Conservation (phyloP, 1,284 basidiomycete genomes). For the Heterobasidion parviporum region DNA sequence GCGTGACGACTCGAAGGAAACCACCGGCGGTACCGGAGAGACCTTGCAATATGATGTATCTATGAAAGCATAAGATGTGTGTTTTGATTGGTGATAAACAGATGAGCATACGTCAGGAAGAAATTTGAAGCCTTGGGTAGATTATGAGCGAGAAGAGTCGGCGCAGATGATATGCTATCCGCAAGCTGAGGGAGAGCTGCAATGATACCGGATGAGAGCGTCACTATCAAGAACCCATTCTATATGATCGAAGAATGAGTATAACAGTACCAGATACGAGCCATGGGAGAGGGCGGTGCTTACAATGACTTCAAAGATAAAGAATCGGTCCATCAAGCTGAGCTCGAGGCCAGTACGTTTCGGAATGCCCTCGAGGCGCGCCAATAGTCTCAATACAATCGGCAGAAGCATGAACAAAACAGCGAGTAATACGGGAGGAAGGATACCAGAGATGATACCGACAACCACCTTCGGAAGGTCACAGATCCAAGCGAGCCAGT, state of each 20-base stretch:
- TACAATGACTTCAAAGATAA: conserved; percentile 86
- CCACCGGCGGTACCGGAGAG: conserved; percentile 71
- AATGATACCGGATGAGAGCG: conserved; percentile 75
- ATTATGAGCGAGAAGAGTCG: conserved; percentile 62
- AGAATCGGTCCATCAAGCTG: conserved; percentile 86
- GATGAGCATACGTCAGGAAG: conserved; percentile 73
- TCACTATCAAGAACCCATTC: conserved; percentile 88
- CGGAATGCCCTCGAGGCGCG: conserved; percentile 75
- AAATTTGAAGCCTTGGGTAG: conserved; percentile 88
- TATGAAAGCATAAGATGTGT: conserved; percentile 16
- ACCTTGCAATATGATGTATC: conserved; percentile 62
- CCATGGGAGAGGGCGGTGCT: conserved; percentile 22
- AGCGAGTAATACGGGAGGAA: conserved; percentile 81
- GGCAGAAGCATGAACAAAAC: conserved; percentile 90
- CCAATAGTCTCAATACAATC: conserved; percentile 74
- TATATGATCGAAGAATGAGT: conserved; percentile 18
- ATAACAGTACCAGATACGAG: background rate
- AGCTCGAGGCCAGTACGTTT: conserved; percentile 79
- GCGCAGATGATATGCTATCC: conserved; percentile 52
- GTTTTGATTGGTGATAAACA: background rate
- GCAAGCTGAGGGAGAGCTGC: conserved; percentile 57
- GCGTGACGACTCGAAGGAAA: conserved; percentile 72
- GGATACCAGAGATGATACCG: conserved; percentile 87
- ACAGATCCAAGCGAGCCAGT: conserved; percentile 84
- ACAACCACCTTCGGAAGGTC: conserved; percentile 50